These are phyloP conservation scores for Trichophyton schoenleinii DNA, from an alignment of 2,329 filamentous ascomycete species.

Conservation along the genomic window DNA sequence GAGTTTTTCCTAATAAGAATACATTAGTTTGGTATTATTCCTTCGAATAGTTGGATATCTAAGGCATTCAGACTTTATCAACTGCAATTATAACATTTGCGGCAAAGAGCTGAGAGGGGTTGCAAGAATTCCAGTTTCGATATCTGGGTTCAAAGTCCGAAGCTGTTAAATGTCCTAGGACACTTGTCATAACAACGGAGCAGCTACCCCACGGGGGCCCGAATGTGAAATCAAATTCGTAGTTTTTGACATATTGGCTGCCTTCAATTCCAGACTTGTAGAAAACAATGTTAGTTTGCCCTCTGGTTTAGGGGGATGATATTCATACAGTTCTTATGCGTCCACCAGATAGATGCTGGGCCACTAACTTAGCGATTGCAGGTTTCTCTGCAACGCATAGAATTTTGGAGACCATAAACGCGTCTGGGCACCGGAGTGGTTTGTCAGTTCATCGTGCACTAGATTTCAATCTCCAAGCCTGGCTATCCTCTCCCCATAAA, in stretches of 20 bases:
- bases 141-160: conserved; percentile 63
- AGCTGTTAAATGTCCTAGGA: conserved; percentile 75
- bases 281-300: background rate
- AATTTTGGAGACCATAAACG: conserved; percentile 40
- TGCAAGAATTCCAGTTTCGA: conserved; percentile 68
- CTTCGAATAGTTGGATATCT: background rate
- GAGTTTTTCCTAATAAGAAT: conserved; percentile 52
- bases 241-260: conserved; percentile 81
- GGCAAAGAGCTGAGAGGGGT: conserved; percentile 66
- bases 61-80: background rate
- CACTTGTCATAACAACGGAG: conserved; percentile 84
- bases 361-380: conserved; percentile 89
- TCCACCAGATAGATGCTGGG: conserved; percentile 74
- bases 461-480: background rate
- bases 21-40: background rate
- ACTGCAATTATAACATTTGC: conserved; percentile 61
- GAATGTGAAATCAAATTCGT: conserved; percentile 83
- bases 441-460: background rate
- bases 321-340: conserved; percentile 53
- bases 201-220: conserved; percentile 66
- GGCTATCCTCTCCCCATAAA: background rate
- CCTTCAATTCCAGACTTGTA: conserved; percentile 34
- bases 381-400: conserved; percentile 79
- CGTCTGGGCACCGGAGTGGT: background rate
- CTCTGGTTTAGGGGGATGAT: background rate